Conservation (phyloP, 495 filamentous ascomycete genomes). For the Penicillium paxilli region DNA sequence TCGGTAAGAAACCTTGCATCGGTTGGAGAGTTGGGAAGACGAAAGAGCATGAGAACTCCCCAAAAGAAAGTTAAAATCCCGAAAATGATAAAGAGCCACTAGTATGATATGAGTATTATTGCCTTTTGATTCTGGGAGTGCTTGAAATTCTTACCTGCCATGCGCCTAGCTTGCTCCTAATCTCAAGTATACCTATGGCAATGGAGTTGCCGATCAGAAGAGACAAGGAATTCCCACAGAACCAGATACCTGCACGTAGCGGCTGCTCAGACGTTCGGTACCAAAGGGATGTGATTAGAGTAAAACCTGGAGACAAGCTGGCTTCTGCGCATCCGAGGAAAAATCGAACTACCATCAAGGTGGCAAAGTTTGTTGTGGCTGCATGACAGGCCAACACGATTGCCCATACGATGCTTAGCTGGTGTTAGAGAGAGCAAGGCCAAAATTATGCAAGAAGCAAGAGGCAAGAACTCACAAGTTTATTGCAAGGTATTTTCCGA, state of each 20-base stretch:
- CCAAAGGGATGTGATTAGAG: constrained; percentile 33
- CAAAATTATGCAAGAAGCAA: too few relatives aligned
- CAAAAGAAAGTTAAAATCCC: constrained; percentile 36
- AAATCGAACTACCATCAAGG: constrained; percentile 47
- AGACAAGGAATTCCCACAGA: constrained; percentile 26
- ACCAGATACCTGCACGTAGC: constrained; percentile 54
- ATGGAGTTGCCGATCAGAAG: constrained; percentile 24
- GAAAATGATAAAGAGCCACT: constrained; percentile 26
- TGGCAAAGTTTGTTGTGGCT: constrained; percentile 45
- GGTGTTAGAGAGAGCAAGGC: neutral
- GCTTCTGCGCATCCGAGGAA: constrained; percentile 53
- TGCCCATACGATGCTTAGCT: constrained; percentile 29
- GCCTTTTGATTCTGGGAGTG: too few relatives aligned
- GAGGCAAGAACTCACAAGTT: constrained; percentile 42
- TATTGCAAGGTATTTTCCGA: constrained; percentile 47
- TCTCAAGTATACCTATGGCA: constrained; percentile 25
- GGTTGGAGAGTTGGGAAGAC: constrained; percentile 49
- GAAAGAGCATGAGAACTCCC: constrained; percentile 37
- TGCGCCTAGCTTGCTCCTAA: constrained; percentile 9
- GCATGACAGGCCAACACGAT: constrained; percentile 51
- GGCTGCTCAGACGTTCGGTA: constrained; percentile 52
- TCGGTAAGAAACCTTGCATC: constrained; percentile 43
- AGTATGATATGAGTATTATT: neutral
- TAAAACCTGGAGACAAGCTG: constrained; percentile 29
- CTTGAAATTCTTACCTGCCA: constrained; percentile 19